These are phyloP conservation scores for Suillus subluteus DNA, from an alignment of 768 basidiomycete species.

Conservation along the genomic window DNA sequence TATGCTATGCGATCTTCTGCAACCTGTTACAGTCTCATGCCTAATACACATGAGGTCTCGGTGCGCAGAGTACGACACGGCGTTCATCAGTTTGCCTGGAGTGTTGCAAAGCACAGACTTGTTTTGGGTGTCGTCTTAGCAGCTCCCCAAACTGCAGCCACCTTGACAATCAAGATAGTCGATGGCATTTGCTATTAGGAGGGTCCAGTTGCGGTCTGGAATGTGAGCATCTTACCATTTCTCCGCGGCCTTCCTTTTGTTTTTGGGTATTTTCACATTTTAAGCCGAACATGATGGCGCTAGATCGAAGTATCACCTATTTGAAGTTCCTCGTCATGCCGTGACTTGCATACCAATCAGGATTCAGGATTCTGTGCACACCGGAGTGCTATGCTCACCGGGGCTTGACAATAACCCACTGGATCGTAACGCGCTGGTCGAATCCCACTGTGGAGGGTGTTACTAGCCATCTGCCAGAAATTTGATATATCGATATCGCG, in stretches of 20 bases:
- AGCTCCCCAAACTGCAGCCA: background rate
- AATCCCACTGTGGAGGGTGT: background rate
- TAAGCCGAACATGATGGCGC: background rate
- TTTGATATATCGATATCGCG: background rate
- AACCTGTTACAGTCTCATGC: background rate
- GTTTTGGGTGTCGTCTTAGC: background rate
- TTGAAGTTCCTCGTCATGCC: background rate
- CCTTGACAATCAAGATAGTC: background rate
- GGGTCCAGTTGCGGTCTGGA: background rate
- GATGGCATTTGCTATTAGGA: conserved; percentile 1
- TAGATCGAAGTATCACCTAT: background rate
- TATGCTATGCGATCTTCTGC: conserved; percentile 3
- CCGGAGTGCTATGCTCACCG: background rate
- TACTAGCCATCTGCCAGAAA: background rate
- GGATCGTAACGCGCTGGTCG: background rate
- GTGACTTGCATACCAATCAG: background rate
- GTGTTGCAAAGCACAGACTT: background rate
- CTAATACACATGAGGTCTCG: conserved; percentile 7
- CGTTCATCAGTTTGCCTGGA: conserved; percentile 4
- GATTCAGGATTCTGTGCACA: background rate
- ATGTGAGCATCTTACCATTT: background rate
- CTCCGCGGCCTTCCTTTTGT: background rate
- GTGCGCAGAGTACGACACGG: conserved; percentile 6
- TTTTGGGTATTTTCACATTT: background rate
- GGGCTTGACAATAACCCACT: background rate